Evolutionary conservation across 2,329 filamentous ascomycete genomes (phyloP), one percentile per base, ranked within the genome.

Genomic region (Didymella lethalis): DNA sequence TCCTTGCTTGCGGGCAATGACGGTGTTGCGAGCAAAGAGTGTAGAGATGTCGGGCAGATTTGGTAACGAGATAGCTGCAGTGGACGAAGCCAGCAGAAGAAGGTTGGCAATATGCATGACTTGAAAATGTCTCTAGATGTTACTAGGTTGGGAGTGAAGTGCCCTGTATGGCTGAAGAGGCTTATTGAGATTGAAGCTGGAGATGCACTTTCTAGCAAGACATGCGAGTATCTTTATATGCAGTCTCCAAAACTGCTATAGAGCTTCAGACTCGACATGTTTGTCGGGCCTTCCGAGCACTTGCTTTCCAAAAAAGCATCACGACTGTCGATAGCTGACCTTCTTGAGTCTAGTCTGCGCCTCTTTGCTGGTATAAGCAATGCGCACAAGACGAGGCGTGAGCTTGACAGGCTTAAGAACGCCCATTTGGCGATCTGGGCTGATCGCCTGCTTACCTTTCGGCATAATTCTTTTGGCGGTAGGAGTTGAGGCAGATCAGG

Each of bases 41-140:
- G 53, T 31, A 11, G 41, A 49, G 47, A 65, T 38, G 12, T 48
- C 31, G 11, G 56, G 57, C 4, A 57, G 23, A 26, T 66, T 60
- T 32, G 65, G 61, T 11, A 66, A 57, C 2, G 66, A 65, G 18
- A 69, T 28, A 28, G 66, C 66, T 18, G 63, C 53, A 32, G 61
- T 61, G 3, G 63, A 61, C 26, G 64, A 63, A 23, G 59, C 59
- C 26, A 67, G 52, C 40, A 69, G 36, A 23, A 66, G 54, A 12
- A 65, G 16, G 32, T 46, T 58, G 23, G 59, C 26, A 45, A 67
- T n/a, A 51, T 48, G 64, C 66, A 68, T 69, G n/a, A 45, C 64
- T 49, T 26, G 26, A 8, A 38, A 2, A 26, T 2, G 16, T 25
- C 10, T 25, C 28, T 12, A n/a, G 18, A 26, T 28, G 25, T 20